Evolutionary conservation across 2,329 filamentous ascomycete genomes (phyloP).

Genomic region (Diaporthe vaccinii): DNA sequence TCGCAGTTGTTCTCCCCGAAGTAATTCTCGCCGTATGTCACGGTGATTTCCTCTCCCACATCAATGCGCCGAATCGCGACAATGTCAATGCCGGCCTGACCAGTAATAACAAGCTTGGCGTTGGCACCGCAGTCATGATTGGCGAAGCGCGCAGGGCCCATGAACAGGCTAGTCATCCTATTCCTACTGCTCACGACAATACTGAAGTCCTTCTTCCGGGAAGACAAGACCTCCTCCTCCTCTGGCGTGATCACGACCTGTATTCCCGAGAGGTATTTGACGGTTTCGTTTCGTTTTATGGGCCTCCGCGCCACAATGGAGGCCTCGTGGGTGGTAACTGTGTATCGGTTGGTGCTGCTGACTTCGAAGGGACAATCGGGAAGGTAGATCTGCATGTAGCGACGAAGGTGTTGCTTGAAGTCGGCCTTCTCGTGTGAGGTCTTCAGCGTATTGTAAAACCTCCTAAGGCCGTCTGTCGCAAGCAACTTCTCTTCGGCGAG

Average conservation of each 20-base stretch:
- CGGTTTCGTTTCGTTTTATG: constrained; percentile 85
- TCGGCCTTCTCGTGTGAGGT: constrained; percentile 87
- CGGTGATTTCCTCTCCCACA: constrained; percentile 93
- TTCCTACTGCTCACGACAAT: constrained; percentile 94
- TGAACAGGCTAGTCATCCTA: constrained; percentile 91
- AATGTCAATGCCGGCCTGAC: constrained; percentile 90
- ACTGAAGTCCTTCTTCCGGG: constrained; percentile 93
- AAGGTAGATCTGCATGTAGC: constrained; percentile 93
- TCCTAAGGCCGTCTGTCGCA: constrained; percentile 78
- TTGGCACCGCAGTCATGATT: constrained; percentile 98
- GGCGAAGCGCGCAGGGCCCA: constrained; percentile 94
- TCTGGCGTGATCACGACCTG: constrained; percentile 93
- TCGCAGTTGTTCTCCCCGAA: constrained; percentile 97
- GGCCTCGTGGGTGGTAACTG: constrained; percentile 90
- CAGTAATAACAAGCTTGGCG: constrained; percentile 85
- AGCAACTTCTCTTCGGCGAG: constrained; percentile 81
- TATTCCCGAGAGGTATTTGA: constrained; percentile 92
- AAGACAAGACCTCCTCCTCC: constrained; percentile 86
- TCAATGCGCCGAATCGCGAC: constrained; percentile 86
- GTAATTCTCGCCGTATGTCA: constrained; percentile 95
- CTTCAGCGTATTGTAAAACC: constrained; percentile 76
- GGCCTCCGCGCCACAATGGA: constrained; percentile 84
- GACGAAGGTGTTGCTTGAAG: constrained; percentile 86
- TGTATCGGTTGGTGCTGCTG: constrained; percentile 91
- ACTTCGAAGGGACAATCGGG: constrained; percentile 97